Conservation (phyloP, 257 asterid genomes). For the Cruciata laevipes region DNA sequence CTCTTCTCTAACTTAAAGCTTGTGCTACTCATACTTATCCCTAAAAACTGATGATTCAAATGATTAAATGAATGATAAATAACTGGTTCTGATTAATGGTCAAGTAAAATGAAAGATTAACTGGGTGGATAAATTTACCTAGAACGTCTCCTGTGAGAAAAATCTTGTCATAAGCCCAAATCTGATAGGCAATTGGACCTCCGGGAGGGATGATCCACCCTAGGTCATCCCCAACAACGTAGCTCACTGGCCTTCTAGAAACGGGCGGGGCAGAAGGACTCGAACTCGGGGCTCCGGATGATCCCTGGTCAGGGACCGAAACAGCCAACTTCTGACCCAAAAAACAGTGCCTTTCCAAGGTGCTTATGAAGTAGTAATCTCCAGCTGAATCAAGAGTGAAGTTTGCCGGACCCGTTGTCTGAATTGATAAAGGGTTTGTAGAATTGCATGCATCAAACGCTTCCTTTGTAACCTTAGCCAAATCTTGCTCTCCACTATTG, state of each 20-base stretch:
- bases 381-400: conserved; percentile 47
- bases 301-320: neutral
- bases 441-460: conserved; percentile 44
- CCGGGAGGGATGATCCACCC: conserved; percentile 12
- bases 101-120: too few relatives aligned
- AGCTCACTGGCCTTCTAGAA: conserved; percentile 19
- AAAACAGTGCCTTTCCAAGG: conserved; percentile 49
- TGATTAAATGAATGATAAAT: too few relatives aligned
- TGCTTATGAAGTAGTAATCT: conserved; percentile 40
- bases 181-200: conserved; percentile 9
- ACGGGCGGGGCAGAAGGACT: conserved; percentile 5
- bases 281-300: conserved; percentile 1
- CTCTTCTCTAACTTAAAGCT: too few relatives aligned
- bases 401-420: conserved; percentile 44
- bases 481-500: conserved; percentile 2
- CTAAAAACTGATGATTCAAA: too few relatives aligned
- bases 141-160: conserved; percentile 6
- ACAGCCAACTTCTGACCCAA: conserved; percentile 51
- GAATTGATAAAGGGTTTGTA: conserved; percentile 20
- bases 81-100: neutral
- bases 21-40: too few relatives aligned
- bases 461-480: conserved; percentile 43
- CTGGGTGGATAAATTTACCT: neutral
- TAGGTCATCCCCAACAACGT: conserved; percentile 18
- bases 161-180: conserved; percentile 8